Evolutionary conservation across 441 rosid species (phyloP).

Genomic region (Jatropha podagrica): DNA sequence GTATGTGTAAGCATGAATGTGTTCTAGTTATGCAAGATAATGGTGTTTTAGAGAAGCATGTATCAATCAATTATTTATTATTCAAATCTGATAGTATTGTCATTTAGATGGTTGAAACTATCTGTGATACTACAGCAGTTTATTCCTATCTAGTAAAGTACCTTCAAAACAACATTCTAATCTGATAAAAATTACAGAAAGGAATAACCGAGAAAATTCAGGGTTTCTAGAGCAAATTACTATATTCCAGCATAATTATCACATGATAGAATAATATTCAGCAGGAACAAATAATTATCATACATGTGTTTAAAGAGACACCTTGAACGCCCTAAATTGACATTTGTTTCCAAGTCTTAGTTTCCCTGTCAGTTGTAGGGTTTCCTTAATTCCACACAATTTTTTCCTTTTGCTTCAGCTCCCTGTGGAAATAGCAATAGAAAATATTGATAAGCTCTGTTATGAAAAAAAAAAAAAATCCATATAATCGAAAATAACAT

Average conservation of each 20-base stretch:
- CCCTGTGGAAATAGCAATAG: neutral
- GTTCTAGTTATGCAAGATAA: slow-evolving; percentile 1
- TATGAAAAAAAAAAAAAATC: neutral
- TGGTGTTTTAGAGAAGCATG: neutral
- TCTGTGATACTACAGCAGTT: neutral
- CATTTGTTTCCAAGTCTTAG: neutral
- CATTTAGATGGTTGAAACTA: neutral
- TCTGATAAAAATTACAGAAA: neutral
- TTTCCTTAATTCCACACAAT: neutral
- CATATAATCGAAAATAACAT: neutral
- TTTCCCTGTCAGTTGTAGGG: neutral
- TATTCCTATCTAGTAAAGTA: neutral
- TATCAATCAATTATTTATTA: neutral
- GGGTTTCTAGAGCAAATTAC: neutral
- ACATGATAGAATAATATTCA: neutral
- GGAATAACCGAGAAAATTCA: neutral
- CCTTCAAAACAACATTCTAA: neutral
- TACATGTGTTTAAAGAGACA: neutral
- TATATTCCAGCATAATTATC: neutral
- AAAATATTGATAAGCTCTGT: neutral
- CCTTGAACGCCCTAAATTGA: neutral
- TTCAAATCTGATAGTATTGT: neutral
- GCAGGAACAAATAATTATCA: neutral
- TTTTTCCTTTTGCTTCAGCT: neutral
- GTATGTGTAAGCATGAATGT: slow-evolving; percentile 16